phyloP scores from a whole-genome alignment of 257 asterid species.

The Knoxia roxburghii region DNA sequence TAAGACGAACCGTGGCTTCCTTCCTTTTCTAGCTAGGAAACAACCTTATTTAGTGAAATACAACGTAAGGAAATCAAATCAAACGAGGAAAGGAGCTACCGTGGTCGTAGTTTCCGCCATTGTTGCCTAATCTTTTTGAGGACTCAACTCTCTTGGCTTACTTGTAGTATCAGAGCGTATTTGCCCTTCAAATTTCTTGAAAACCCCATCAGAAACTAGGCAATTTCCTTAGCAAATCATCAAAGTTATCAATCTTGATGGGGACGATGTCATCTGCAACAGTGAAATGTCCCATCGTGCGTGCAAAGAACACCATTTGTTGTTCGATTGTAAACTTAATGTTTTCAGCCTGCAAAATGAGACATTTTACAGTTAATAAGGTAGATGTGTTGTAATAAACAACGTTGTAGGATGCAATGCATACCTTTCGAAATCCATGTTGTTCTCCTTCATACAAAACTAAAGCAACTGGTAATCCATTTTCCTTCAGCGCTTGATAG shows the following conservation, averaged over 20 bases:
- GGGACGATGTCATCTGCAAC: slow-evolving; percentile 80
- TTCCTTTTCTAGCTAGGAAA: no score
- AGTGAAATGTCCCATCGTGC: slow-evolving; percentile 55
- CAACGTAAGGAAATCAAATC: no score
- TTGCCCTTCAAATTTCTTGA: neutral
- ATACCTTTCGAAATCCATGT: slow-evolving; percentile 91
- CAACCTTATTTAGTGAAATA: no score
- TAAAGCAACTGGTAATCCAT: slow-evolving; percentile 84
- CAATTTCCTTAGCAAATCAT: no score
- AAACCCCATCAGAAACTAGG: no score
- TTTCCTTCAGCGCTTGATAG: slow-evolving; percentile 67
- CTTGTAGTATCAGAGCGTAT: neutral
- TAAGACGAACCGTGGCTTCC: no score
- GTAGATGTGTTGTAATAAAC: neutral
- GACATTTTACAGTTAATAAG: neutral
- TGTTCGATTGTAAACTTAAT: slow-evolving; percentile 89
- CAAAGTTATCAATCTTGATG: slow-evolving; percentile 62
- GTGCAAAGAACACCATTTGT: slow-evolving; percentile 90
- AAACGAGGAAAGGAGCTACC: no score
- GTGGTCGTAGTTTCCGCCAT: no score
- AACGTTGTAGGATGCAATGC: neutral
- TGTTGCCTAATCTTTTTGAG: no score
- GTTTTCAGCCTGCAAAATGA: slow-evolving; percentile 65
- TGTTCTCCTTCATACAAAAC: slow-evolving; percentile 92
- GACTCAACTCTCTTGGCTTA: no score